Conservation (phyloP, 2,329 filamentous ascomycete genomes). For the Chrysosporium keratinophilum region DNA sequence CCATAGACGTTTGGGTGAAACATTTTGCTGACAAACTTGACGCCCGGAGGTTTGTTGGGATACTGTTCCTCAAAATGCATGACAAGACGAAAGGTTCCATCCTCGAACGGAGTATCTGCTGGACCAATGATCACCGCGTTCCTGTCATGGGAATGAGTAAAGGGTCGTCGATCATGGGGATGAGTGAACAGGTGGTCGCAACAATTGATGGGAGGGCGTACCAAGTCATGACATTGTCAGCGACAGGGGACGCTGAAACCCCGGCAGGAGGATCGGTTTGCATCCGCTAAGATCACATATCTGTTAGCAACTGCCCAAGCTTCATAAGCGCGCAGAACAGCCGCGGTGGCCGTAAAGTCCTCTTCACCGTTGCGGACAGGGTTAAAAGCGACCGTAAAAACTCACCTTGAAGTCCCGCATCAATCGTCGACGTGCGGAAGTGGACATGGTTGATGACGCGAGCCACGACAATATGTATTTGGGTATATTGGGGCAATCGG, state of each 20-base stretch:
- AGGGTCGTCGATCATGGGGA: no score
- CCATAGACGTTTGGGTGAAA: slow-evolving; percentile 98
- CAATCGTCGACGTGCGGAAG: slow-evolving; percentile 83
- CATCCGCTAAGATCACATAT: slow-evolving; percentile 61
- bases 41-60: slow-evolving; percentile 91
- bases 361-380: no score
- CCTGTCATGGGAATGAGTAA: slow-evolving; percentile 43
- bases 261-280: slow-evolving; percentile 96
- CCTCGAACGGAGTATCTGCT: slow-evolving; percentile 93
- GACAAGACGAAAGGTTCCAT: slow-evolving; percentile 91
- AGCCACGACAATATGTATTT: neutral
- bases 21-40: slow-evolving; percentile 99
- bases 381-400: slow-evolving; percentile 2
- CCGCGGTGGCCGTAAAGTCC: no score
- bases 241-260: slow-evolving; percentile 89
- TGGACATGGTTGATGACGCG: slow-evolving; percentile 55
- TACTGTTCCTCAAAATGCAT: slow-evolving; percentile 99
- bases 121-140: slow-evolving; percentile 98
- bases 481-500: no score
- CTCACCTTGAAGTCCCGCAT: slow-evolving; percentile 99
- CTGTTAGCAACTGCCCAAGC: slow-evolving; percentile 1
- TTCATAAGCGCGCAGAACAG: no score
- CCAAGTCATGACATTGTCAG: slow-evolving; percentile 97
- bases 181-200: neutral
- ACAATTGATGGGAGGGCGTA: slow-evolving; percentile 31